Evolutionary conservation across 2,329 filamentous ascomycete genomes (phyloP), one percentile per base, ranked within the genome.

Genomic region (Botryotinia narcissicola): DNA sequence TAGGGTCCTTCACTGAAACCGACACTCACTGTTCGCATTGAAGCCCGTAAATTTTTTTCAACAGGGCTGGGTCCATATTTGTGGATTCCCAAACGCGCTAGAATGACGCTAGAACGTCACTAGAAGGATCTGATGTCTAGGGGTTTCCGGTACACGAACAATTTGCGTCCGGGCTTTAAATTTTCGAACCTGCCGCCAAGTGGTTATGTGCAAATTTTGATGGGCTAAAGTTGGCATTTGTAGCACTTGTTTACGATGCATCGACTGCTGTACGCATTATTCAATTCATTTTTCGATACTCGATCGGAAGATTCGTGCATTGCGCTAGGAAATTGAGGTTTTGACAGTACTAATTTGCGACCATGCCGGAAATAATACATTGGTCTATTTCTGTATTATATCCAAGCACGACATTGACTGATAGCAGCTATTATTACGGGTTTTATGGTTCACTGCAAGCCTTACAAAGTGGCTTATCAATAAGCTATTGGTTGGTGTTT

Each of bases 61-160:
- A 25, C 46, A 48, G 46, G 46, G 46, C 46, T 48, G 46, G 46
- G 46, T 25, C 46, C 20, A 48, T 12, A 48, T 48, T 25, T 48
- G 46, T 48, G 46, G 46, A 25, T 25, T 48, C 3, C 46, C 0
- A 25, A 22, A 48, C 20, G 8, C 37, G 51, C 67, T 70, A 70
- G 67, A 70, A 60, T 29, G 3, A 5, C 37, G 8, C 67, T 70
- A 70, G 51, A 60, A 70, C 12, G 14, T 25, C 67, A 35, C 67
- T 70, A 70, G 67, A 70, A 70, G n/a, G 29, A 70, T 70, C 51
- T 70, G 51, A 60, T 20, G 37, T 44, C 67, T 35, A 60, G 67
- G n/a, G 67, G 51, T 35, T 60, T 68, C 20, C 37, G 40, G 29
- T 62, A 73, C 40, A 29, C 59, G 48, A 73, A 32, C 46, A 70